Evolutionary conservation across 1,284 basidiomycete genomes (phyloP).

Genomic region (Peniophora sp.): DNA sequence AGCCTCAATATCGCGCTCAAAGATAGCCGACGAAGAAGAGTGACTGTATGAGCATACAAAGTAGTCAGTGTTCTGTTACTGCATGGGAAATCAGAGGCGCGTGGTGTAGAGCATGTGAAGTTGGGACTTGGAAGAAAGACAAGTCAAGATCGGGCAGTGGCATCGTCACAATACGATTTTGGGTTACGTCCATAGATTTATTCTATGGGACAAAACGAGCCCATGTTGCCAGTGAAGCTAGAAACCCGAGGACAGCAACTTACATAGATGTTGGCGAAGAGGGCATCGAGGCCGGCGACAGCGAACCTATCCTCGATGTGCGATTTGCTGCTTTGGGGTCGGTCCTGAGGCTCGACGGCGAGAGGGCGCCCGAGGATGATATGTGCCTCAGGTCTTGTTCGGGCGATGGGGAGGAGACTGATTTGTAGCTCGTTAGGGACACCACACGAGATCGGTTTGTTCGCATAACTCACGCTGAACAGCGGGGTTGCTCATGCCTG

Average conservation of each 20-base stretch:
- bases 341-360: conserved; percentile 23
- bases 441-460: neutral
- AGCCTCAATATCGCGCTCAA: conserved; percentile 76
- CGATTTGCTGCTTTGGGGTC: conserved; percentile 34
- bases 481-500: conserved; percentile 2
- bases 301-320: conserved; percentile 42
- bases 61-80: conserved; percentile 7
- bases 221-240: too few relatives aligned
- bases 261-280: conserved; percentile 73
- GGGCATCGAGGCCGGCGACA: conserved; percentile 61
- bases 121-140: too few relatives aligned
- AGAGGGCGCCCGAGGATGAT: conserved; percentile 34
- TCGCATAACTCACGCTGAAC: neutral
- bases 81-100: neutral
- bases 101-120: neutral
- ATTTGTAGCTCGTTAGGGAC: neutral
- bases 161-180: too few relatives aligned
- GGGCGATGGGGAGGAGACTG: conserved; percentile 8
- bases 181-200: too few relatives aligned
- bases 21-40: conserved; percentile 73
- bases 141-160: too few relatives aligned
- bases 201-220: too few relatives aligned
- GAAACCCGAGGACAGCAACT: too few relatives aligned
- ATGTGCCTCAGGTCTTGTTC: conserved; percentile 30
- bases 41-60: conserved; percentile 34